Base-by-base conservation (phyloP, 1,284 basidiomycete species). In the Pseudozyma tsukubaensis region DNA sequence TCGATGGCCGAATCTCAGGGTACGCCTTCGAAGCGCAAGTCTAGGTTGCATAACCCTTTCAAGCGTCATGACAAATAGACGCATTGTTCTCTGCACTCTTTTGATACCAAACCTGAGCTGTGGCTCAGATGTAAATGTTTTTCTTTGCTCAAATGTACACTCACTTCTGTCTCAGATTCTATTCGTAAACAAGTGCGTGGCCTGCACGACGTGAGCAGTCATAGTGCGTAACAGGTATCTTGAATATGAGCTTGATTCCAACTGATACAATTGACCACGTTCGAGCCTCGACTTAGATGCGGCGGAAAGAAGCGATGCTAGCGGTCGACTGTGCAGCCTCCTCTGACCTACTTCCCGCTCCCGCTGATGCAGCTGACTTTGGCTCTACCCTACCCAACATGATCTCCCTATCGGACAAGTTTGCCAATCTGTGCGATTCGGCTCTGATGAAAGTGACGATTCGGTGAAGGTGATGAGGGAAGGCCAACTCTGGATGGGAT, bases 401-500 rank as follows among this genome's bases (percentile, higher is more conserved):
- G 55, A 97, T 87, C 55, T 88, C 88, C 56, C 89, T 88, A 80
- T 97, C 94, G 24, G 88, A 87, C 36, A 97, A 83, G 32, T 82
- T 81, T 78, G 94, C 92, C 24, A 97, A 86, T 47, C 94, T 86
- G 39, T 87, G 86, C 37, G 93, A 86, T 86, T 98, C 95, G 70
- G 89, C 87, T 58, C 94, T 87, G 35, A 94, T 86, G 79, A 94
- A 97, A 47, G 85, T 86, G n/a, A 92, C 91, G 18, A 96, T 86
- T 43, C 88, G 87, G 50, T 91, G 88, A 87, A 97, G 91, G 44
- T 92, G 88, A 82, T 91, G 69, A 2, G 80, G 78, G 59, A 80
- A 82, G 8, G 76, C 66, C 5, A 80, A 39, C 39, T 80, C 89
- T 0, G 92, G 66, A 40, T 77, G 67, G 13, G 59, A 65, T 5